Base-by-base conservation (phyloP, 2,329 filamentous ascomycete genomes). In the Lecanoromycetidae sp. region DNA sequence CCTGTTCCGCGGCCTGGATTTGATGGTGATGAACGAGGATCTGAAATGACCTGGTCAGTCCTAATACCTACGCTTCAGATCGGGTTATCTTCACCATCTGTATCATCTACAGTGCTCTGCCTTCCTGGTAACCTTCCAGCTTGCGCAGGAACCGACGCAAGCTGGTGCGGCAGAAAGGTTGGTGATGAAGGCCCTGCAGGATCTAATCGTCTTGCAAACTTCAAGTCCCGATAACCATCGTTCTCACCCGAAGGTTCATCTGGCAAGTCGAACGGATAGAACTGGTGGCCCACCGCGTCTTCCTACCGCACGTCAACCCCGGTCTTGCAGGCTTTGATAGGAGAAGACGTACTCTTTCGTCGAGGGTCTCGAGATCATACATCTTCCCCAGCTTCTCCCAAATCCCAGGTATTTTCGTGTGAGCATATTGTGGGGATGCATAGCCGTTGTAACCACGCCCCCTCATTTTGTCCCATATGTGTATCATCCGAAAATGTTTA, bases 401-500 rank as follows among this genome's bases (percentile, higher is more conserved):
- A 54, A 98, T 94, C 33, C 84, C 83, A 0, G 85, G 82, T 55
- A 94, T 91, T 50, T 83, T 82, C 33, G 87, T 95, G 67, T 98
- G 91, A 13, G 76, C 75, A 56, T 68, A 63, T 19, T 60, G 79
- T 70, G 55, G 77, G 57, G 58, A 82, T 72, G 43, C 82, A 76
- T 63, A 87, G 75, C 87, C 87, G 63, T 88, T 84, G 76, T 62
- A 87, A 75, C 87, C 87, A 63, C 88, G 84, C 56, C 84, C 86
- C 55, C 82, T 79, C 51, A 93, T 69, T 56, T 86, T 78, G 56
- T 88, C 80, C 36, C 82, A 82, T 49, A 95, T 86, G 7, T 86
- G 80, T 53, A 94, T 79, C 74, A 95, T 88, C 51, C 86, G 82
- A 61, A 94, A 94, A 64, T 94, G 87, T 62, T 90, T 93, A 68